Percentiles rank a stretch among this genome's conserved stretches.
Conservation (phyloP, 2,329 filamentous ascomycete genomes). For the Sporothrix variecibatus region DNA sequence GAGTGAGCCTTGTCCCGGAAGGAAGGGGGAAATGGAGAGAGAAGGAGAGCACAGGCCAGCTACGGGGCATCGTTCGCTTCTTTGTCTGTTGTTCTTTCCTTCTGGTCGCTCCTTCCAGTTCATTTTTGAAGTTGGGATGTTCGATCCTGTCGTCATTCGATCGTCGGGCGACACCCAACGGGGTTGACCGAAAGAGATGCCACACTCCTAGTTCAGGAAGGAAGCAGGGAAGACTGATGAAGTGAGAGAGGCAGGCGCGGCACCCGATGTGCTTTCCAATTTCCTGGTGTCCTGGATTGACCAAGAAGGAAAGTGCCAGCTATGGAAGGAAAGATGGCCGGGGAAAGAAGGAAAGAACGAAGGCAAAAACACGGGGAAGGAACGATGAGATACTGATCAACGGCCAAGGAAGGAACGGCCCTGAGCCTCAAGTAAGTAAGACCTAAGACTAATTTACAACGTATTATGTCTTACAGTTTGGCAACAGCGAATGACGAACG, state of each 20-base stretch:
- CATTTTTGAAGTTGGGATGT: neutral
- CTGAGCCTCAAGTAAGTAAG: neutral
- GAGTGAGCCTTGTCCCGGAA: slow-evolving; percentile 11
- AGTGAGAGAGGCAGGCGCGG: neutral
- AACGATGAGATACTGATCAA: neutral
- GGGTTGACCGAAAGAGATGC: slow-evolving; percentile 10
- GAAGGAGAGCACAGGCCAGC: neutral
- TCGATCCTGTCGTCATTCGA: slow-evolving; percentile 11
- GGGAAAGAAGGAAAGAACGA: neutral
- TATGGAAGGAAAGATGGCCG: neutral
- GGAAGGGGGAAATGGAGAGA: neutral
- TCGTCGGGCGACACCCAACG: slow-evolving; percentile 8
- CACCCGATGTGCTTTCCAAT: neutral
- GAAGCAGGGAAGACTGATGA: neutral
- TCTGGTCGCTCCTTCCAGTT: neutral
- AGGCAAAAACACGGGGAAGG: neutral
- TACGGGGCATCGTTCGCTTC: neutral
- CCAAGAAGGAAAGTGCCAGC: slow-evolving; percentile 3
- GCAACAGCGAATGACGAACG: neutral
- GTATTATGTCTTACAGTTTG: neutral
- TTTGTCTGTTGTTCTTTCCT: neutral
- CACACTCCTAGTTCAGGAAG: neutral
- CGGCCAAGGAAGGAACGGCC: neutral
- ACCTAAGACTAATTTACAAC: too few species aligned
- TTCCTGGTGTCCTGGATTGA: neutral